Evolutionary conservation across 2,329 filamentous ascomycete genomes (phyloP).

Genomic region (Talaromyces sp.): DNA sequence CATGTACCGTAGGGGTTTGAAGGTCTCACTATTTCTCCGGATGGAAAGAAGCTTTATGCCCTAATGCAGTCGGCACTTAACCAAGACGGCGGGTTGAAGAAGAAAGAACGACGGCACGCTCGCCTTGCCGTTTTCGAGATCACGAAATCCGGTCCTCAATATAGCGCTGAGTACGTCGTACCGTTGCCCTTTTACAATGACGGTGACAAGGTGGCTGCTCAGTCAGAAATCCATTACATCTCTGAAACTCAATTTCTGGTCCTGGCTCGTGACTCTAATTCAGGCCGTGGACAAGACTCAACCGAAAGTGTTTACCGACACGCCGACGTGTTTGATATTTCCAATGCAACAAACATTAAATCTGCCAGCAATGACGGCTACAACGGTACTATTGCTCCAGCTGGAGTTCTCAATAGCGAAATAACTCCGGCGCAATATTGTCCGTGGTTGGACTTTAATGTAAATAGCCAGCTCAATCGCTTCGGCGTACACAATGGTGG

Average conservation of each 20-base stretch:
- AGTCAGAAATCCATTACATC: constrained; percentile 64
- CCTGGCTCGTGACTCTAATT: constrained; percentile 57
- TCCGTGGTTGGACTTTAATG: constrained; percentile 62
- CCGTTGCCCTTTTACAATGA: constrained; percentile 54
- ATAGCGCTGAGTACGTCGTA: constrained; percentile 60
- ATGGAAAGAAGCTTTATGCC: constrained; percentile 59
- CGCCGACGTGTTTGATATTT: constrained; percentile 63
- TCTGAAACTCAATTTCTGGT: constrained; percentile 60
- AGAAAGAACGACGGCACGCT: constrained; percentile 50
- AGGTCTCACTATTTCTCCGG: constrained; percentile 57
- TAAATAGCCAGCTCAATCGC: constrained; percentile 56
- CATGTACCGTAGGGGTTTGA: constrained; percentile 60
- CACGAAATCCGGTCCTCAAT: constrained; percentile 33
- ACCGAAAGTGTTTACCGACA: constrained; percentile 59
- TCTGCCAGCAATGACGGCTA: constrained; percentile 33
- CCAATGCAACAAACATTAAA: constrained; percentile 55
- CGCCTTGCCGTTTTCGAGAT: constrained; percentile 62
- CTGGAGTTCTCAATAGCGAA: constrained; percentile 48
- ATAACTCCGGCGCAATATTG: constrained; percentile 59
- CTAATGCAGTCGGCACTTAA: constrained; percentile 61
- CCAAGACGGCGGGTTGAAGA: constrained; percentile 55
- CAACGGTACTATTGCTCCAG: constrained; percentile 41
- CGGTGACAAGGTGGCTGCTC: constrained; percentile 53
- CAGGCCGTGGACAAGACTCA: constrained; percentile 51
- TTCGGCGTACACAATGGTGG: constrained; percentile 67